These are phyloP conservation scores for Starmera quercuum DNA, from an alignment of 805 yeast species.

Conservation along the genomic window DNA sequence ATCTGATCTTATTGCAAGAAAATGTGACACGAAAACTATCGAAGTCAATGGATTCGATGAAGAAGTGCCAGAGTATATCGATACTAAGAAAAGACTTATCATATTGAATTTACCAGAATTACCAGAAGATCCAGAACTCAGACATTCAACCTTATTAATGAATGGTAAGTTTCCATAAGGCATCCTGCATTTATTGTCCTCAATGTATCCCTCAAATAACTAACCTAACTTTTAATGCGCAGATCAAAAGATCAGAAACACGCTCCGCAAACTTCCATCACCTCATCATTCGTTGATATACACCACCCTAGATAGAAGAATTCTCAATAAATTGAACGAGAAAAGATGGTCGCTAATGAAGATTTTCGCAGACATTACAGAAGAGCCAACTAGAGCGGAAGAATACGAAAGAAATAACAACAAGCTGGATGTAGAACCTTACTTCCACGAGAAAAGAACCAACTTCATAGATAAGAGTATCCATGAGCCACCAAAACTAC, in stretches of 20 bases:
- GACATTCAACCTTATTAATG: conserved; percentile 26
- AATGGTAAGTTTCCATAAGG: conserved; percentile 36
- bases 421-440: conserved; percentile 21
- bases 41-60: conserved; percentile 33
- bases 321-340: conserved; percentile 19
- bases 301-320: conserved; percentile 32
- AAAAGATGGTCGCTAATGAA: conserved; percentile 26
- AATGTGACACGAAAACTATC: conserved; percentile 45
- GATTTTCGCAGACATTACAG: conserved; percentile 50
- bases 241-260: conserved; percentile 36
- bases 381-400: conserved; percentile 37
- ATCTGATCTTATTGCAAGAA: conserved; percentile 32
- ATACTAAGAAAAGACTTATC: conserved; percentile 55
- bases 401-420: conserved; percentile 52
- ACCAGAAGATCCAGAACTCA: conserved; percentile 24
- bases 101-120: conserved; percentile 49
- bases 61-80: conserved; percentile 50
- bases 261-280: conserved; percentile 64
- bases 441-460: conserved; percentile 25
- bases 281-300: conserved; percentile 60
- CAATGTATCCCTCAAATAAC: background rate
- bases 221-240: conserved; percentile 8
- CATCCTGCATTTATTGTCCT: background rate
- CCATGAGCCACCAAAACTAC: conserved; percentile 25
- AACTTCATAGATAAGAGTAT: conserved; percentile 22